Percentiles rank a stretch among this genome's conserved stretches.
Evolutionary conservation across 1,284 basidiomycete genomes (phyloP).

Genomic region (Pyrrhoderma lamaoense): DNA sequence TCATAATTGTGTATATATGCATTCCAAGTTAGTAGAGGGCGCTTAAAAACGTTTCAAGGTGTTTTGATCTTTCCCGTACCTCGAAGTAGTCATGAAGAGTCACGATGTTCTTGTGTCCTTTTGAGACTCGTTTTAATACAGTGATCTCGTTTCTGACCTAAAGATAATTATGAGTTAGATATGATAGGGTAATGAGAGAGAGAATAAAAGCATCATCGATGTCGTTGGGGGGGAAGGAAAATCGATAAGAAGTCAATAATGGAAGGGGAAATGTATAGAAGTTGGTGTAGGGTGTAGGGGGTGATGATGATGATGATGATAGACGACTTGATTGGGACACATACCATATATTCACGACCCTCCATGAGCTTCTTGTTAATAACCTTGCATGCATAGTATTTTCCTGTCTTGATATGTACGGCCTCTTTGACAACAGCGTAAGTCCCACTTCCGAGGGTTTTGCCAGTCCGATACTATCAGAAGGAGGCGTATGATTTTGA

Average conservation of each 20-base stretch:
- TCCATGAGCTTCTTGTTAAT: constrained; percentile 98
- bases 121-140: constrained; percentile 91
- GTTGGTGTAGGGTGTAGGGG: too few species aligned
- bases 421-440: constrained; percentile 94
- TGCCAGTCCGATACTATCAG: constrained; percentile 83
- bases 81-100: constrained; percentile 97
- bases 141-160: constrained; percentile 96
- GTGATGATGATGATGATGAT: too few species aligned
- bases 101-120: constrained; percentile 83
- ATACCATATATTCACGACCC: constrained; percentile 83
- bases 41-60: too few species aligned
- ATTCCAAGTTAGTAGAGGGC: too few species aligned
- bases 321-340: constrained; percentile 23
- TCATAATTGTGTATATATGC: too few species aligned
- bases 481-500: background rate
- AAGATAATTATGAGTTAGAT: too few species aligned
- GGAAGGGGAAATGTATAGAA: too few species aligned
- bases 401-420: constrained; percentile 88
- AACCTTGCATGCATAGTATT: constrained; percentile 86
- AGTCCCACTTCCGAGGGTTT: constrained; percentile 86
- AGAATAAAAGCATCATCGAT: too few species aligned
- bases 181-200: too few species aligned
- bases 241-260: too few species aligned
- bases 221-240: too few species aligned
- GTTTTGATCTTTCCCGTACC: too few species aligned